These are phyloP conservation scores for Oryza longistaminata DNA, from an alignment of 176 grass and related monocot species.

Conservation along the genomic window DNA sequence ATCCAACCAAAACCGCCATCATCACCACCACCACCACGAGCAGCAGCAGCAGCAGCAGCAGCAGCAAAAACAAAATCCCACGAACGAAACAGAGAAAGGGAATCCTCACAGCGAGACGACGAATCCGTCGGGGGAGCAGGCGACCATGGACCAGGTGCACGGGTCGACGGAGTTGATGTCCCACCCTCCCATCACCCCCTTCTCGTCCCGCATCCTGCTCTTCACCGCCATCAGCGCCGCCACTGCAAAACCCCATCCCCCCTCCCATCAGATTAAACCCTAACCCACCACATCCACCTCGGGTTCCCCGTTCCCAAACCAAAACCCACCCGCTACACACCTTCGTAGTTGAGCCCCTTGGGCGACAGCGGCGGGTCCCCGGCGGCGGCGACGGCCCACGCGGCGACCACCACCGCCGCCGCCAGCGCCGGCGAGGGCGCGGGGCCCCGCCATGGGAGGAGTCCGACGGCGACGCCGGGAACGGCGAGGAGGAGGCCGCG, in stretches of 20 bases:
- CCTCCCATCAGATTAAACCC: neutral
- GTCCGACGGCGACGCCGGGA: neutral
- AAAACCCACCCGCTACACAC: conserved; percentile 33
- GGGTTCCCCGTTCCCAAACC: neutral
- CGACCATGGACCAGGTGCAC: conserved; percentile 97
- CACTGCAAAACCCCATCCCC: conserved; percentile 61
- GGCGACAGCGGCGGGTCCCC: conserved; percentile 87
- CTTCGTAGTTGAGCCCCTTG: conserved; percentile 97
- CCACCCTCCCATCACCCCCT: conserved; percentile 67
- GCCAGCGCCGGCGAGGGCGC: neutral
- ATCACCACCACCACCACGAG: neutral
- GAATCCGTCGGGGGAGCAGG: conserved; percentile 80
- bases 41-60: neutral
- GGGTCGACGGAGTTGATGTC: conserved; percentile 98
- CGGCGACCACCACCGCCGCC: neutral
- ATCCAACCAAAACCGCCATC: neutral
- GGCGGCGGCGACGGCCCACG: conserved; percentile 33
- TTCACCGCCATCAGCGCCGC: conserved; percentile 93
- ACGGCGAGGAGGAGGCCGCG: no score
- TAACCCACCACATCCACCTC: neutral
- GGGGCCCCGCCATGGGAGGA: conserved; percentile 28
- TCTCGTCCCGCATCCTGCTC: conserved; percentile 86
- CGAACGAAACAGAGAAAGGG: neutral
- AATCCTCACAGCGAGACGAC: conserved; percentile 73
- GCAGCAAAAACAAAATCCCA: neutral